Conservation (phyloP, 2,329 filamentous ascomycete species). For the Sporothrix sp. region DNA sequence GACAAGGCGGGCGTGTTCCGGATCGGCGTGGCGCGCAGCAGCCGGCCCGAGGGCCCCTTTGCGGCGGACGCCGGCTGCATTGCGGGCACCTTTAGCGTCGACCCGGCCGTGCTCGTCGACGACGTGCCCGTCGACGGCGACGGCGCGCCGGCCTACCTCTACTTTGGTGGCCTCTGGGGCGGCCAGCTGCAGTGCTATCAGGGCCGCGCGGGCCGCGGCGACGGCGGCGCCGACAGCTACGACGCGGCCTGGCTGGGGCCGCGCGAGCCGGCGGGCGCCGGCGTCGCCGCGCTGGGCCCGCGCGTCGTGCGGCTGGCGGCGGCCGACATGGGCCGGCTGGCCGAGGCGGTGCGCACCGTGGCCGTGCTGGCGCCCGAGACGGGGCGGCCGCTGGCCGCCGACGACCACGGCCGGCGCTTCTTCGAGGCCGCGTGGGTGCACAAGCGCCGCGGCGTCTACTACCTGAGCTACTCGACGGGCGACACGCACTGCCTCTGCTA, state of each 20-base stretch:
- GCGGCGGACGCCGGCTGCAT: slow-evolving; percentile 54
- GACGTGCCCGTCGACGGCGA: slow-evolving; percentile 50
- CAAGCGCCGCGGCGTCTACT: slow-evolving; percentile 59
- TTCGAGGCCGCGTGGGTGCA: slow-evolving; percentile 78
- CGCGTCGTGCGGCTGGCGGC: slow-evolving; percentile 53
- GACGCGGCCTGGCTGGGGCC: slow-evolving; percentile 44
- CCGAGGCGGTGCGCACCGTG: slow-evolving; percentile 46
- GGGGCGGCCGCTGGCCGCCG: slow-evolving; percentile 47
- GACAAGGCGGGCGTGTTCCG: slow-evolving; percentile 62
- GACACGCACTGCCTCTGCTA: slow-evolving; percentile 68
- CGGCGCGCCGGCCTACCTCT: slow-evolving; percentile 42
- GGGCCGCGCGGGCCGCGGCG: slow-evolving; percentile 17
- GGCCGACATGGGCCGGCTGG: slow-evolving; percentile 57
- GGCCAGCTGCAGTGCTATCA: slow-evolving; percentile 72
- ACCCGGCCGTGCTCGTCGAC: slow-evolving; percentile 67
- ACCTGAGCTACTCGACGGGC: slow-evolving; percentile 69
- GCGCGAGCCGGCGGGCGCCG: slow-evolving; percentile 48
- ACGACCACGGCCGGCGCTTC: slow-evolving; percentile 66
- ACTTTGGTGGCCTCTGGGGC: slow-evolving; percentile 74
- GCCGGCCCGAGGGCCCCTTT: slow-evolving; percentile 61
- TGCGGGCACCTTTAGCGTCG: slow-evolving; percentile 62
- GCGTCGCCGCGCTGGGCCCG: slow-evolving; percentile 50
- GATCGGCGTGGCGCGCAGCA: slow-evolving; percentile 59
- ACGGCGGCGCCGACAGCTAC: slow-evolving; percentile 34
- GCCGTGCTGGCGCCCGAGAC: slow-evolving; percentile 54